Evolutionary conservation across 768 basidiomycete species (phyloP), one percentile per base, ranked within the genome.

Genomic region (Termitomyces sp.): DNA sequence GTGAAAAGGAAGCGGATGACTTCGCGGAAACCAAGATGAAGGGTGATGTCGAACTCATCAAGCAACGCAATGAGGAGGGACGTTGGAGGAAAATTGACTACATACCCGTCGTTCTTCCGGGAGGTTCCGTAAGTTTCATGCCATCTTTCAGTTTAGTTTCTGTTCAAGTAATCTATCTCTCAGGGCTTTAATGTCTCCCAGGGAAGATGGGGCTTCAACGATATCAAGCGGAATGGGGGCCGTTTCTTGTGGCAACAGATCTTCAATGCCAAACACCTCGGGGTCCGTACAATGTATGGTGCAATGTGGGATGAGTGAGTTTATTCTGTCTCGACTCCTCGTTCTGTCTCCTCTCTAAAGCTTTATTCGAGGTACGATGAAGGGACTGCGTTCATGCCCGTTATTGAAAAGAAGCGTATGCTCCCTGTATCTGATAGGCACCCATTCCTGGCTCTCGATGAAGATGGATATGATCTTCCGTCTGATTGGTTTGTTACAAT

Each of bases 221-320:
- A 81, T 56, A 87, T 85, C 56, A 83, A 80, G 43, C 78, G 92
- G 4, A 78, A 85, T 21, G 89, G 89, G 3, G 92, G 92, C 1
- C 79, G 77, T 29, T 92, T 92, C 69, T 66, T 94, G 46, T 94
- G 90, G 88, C 77, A 82, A 55, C 90, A 93, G 67, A 73, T 93
- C 5, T 82, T 79, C 73, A 86, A 92, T 64, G 86, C 84, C 12
- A 80, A 79, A 27, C 74, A 77, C 44, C 78, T 79, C 29, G 84
- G 87, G 29, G 84, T 81, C 7, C 80, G 82, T 19, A 85, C 73
- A 7, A 80, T 92, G 53, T 92, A 92, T 60, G 86, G 87, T 23
- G 89, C 90, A 7, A 92, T 92, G 90, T 92, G 91, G 89, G 91
- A 93, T 64, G 91, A 92, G 86, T 83, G 58, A 65, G 78, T 72